Base-by-base conservation (phyloP, 768 basidiomycete species). In the Russula sp. region DNA sequence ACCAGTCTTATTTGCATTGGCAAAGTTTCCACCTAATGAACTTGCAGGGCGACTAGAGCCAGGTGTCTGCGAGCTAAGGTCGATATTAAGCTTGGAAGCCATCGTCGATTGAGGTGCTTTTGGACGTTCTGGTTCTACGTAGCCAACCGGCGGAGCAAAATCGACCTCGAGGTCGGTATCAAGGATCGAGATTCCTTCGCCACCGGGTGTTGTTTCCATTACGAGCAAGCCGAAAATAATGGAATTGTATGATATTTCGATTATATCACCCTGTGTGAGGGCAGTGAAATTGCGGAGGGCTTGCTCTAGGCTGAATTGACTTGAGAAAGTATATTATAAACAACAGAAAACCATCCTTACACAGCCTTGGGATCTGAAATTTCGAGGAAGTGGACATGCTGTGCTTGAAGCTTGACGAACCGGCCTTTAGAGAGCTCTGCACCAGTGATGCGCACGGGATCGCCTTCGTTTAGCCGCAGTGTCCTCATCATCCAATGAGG, bases 401-500 rank as follows among this genome's bases (percentile, higher is more conserved):
- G 97, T 7, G 97, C 90, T 75, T 99, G 97, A 49, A 99, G 78
- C 74, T 99, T 99, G 71, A 99, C 90, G 56, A 95, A 79, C 75
- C 94, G 93, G 64, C 96, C 97, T 74, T 98, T 98, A 0, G 85
- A 85, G 16, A 98, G 80, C 63, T 88, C 85, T 2, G 88, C 81
- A 8, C 96, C 94, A 6, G 88, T 94, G 56, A 98, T 86, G 47
- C 94, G 86, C 63, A 99, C 90, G 11, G 93, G 85, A 75, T 98
- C 97, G 13, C 97, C 97, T 74, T 99, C 97, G 58, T 86, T 87
- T 32, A 99, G 75, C 32, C 92, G 84, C 20, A 99, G 77, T 5
- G 93, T 94, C 77, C 90, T 94, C 96, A 99, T 99, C 91, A 99
- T 96, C 97, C 97, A 99, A 68, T 93, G 89, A 0, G 97, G 97